Evolutionary conservation across 495 filamentous ascomycete species (phyloP), one percentile per base, ranked within the genome.

Genomic region (Aspergillus panamensis): DNA sequence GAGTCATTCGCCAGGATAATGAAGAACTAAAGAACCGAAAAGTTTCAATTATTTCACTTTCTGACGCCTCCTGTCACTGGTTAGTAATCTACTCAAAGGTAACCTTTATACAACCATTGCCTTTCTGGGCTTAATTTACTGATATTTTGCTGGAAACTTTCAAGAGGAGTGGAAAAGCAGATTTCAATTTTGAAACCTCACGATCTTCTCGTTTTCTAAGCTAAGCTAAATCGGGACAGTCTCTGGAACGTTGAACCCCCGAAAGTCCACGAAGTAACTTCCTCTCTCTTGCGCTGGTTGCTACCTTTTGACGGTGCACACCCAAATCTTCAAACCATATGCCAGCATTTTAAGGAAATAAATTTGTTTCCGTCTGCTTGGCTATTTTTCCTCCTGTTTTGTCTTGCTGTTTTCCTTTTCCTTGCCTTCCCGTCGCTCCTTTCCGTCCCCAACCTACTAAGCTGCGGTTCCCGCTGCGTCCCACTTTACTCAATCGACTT

Each of bases 401-500:
- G 30, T 19, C 56, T 44, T 52, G 50, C 47, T 35, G 31, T 32
- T 42, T 49, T 40, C 19, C 43, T 55, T 49, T 59, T n/a, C 29
- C 6, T 52, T 29, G 33, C 42, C 17, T 62, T 60, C 51, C 58
- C 54, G 64, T 64, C 64, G 48, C 59, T 64, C 64, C 57, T 64
- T 67, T 63, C 35, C n/a, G n/a, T n/a, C 48, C 53, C 37, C 30
- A 13, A 21, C 16, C 45, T 39, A 54, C 55, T 45, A 48, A 60
- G 44, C 48, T 58, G 53, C 53, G 59, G 56, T 53, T 59, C 55
- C 57, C 58, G 57, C 64, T 44, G 59, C 63, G 59, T 66, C 60
- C 63, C 63, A 67, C 61, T 53, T 54, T 51, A 35, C 50, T 48
- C 37, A 55, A 42, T 51, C 54, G 16, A 55, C 47, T 55, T 29